phyloP scores from a whole-genome alignment of 1,284 basidiomycete species.

The Pseudozyma tsukubaensis region DNA sequence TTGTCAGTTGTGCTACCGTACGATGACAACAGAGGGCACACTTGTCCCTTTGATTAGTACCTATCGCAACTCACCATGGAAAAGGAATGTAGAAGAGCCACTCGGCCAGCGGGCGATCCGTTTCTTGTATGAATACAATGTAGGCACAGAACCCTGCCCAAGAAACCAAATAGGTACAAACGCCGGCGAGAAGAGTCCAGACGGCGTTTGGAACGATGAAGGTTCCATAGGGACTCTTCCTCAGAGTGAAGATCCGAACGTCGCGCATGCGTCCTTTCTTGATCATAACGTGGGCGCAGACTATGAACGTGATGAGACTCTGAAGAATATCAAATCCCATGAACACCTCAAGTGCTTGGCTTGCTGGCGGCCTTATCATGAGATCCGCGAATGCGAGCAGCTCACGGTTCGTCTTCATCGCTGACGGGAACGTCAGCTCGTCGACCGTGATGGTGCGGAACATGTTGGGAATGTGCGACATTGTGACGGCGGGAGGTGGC shows the following conservation, averaged over 20 bases:
- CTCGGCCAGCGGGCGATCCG: not conserved
- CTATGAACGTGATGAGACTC: conserved; percentile 9
- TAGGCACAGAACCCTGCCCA: conserved; percentile 12
- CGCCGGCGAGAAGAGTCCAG: not conserved
- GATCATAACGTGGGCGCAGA: conserved; percentile 13
- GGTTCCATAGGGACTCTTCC: conserved; percentile 11
- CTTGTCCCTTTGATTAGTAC: no score
- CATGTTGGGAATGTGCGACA: not conserved
- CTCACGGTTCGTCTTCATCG: conserved; percentile 12
- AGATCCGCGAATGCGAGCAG: conserved; percentile 4
- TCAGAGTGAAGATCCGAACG: conserved; percentile 6
- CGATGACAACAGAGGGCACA: no score
- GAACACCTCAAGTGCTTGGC: conserved; percentile 11
- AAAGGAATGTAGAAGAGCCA: conserved; percentile 23
- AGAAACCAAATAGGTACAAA: not conserved
- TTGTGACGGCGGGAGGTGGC: not conserved
- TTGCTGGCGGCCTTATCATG: conserved; percentile 4
- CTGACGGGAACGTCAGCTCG: not conserved
- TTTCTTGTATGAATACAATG: conserved; percentile 7
- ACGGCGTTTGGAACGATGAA: conserved; percentile 25
- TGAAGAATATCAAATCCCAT: conserved; percentile 17
- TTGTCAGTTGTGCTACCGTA: no score
- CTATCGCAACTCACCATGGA: conserved; percentile 11
- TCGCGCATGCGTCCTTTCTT: conserved; percentile 15
- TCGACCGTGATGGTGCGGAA: conserved; percentile 3